These are phyloP conservation scores for Pestalotiopsis sp. DNA, from an alignment of 2,329 filamentous ascomycete genomes.

Conservation along the genomic window DNA sequence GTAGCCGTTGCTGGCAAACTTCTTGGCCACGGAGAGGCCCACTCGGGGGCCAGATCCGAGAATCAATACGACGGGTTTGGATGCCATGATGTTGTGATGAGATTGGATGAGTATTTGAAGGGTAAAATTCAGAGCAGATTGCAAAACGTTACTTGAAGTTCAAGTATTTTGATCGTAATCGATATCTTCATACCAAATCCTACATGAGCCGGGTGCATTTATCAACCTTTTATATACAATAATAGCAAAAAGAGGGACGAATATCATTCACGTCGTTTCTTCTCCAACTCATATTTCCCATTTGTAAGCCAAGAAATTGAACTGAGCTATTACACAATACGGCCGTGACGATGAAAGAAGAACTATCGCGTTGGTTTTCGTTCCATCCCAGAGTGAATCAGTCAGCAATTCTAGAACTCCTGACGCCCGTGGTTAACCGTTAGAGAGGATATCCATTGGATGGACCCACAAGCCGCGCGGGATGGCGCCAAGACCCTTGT, in stretches of 20 bases:
- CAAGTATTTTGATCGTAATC: neutral
- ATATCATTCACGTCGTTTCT: too few species aligned
- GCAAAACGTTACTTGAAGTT: neutral
- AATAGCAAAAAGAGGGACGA: too few species aligned
- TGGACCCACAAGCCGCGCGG: slow-evolving; percentile 26
- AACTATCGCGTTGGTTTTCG: too few species aligned
- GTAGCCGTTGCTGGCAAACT: slow-evolving; percentile 27
- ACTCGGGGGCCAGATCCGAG: slow-evolving; percentile 28
- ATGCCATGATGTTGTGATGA: slow-evolving; percentile 20
- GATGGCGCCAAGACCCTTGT: slow-evolving; percentile 9
- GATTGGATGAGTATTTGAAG: neutral
- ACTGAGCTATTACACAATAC: too few species aligned
- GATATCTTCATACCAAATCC: neutral
- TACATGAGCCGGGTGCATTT: neutral
- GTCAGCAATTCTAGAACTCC: too few species aligned
- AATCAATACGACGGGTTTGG: slow-evolving; percentile 21
- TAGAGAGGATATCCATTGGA: neutral
- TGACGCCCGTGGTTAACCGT: neutral
- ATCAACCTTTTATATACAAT: neutral
- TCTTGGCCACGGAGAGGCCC: slow-evolving; percentile 25
- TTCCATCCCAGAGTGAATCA: too few species aligned
- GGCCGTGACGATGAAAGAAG: too few species aligned
- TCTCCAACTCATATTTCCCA: neutral
- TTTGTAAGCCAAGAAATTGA: neutral
- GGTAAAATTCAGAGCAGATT: neutral